These are phyloP conservation scores for Diplosphaera chodatii DNA, from an alignment of 139 green algal species.

Conservation along the genomic window DNA sequence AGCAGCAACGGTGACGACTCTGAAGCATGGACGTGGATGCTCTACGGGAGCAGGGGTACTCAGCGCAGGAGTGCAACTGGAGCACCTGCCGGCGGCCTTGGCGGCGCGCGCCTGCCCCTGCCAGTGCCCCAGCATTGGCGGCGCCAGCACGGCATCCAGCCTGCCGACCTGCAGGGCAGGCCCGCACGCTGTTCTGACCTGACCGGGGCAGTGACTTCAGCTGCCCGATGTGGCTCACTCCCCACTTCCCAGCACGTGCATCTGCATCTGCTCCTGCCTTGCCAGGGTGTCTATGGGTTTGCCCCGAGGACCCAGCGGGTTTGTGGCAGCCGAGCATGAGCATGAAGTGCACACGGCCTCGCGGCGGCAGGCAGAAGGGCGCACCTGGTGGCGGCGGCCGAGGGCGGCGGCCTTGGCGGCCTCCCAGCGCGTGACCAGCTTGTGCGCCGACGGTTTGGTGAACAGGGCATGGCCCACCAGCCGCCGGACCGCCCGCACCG, in stretches of 20 bases:
- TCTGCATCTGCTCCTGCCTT: too few species aligned
- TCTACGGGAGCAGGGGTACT: too few species aligned
- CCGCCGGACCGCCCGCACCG: background rate
- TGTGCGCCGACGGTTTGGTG: background rate
- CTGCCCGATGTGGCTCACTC: too few species aligned
- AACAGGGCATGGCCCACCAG: background rate
- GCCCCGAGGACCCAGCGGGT: too few species aligned
- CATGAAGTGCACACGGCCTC: background rate
- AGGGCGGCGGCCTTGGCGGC: background rate
- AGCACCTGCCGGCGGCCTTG: background rate
- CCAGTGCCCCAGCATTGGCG: background rate
- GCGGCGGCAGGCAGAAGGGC: too few species aligned
- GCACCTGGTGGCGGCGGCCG: background rate
- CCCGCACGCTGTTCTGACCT: too few species aligned
- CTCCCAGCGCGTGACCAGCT: background rate
- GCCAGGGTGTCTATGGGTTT: too few species aligned
- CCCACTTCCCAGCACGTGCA: too few species aligned
- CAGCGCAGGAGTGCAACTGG: background rate
- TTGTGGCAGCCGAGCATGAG: background rate
- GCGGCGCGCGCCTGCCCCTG: background rate
- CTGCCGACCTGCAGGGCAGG: background rate
- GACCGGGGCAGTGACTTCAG: too few species aligned
- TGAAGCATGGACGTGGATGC: too few species aligned
- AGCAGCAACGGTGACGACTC: too few species aligned
- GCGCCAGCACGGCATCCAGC: background rate